Base-by-base conservation (phyloP, 106 monocot species). In the Acorus calamus region DNA sequence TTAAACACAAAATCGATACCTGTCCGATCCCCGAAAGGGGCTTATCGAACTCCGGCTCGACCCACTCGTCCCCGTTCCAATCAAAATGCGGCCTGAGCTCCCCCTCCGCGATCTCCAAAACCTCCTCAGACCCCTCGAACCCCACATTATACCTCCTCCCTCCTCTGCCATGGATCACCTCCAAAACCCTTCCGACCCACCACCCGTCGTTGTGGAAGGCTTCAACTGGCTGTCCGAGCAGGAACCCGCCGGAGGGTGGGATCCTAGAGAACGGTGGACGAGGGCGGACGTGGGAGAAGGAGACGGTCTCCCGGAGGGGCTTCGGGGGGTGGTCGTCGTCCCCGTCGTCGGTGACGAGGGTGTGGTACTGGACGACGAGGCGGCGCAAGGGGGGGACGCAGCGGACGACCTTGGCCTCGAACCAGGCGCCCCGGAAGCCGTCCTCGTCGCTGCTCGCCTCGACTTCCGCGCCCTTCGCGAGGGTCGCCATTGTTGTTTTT, bases 191-290 rank as follows among this genome's bases (percentile, higher is more conserved):
- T 43, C 84, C 88, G 41, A 42, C 11, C 88, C 84, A 84, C 88
- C 88, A 88, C 44, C 78, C 81, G 46, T 81, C 88, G 11, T 81
- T 79, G 78, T 70, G 53, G 68, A 60, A 73, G 50, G 72, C 88
- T 41, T 88, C 88, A 50, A 88, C 80, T 46, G 3, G 3, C 60
- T 77, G 76, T 28, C 73, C 41, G 13, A 78, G 28, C n/a, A 10
- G 42, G 52, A 74, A 64, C 6, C 45, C 14, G 60, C 46, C 57
- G 45, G 11, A 53, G 52, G 42, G 12, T 10, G 11, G 46, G 56
- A 5, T 5, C 4, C 3, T 5, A 9, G 50, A 42, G 3, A 3
- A 6, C 5, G 68, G 65, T 4, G 73, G 77, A 11, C 74, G 73
- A 43, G 82, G 81, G 14, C 84, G 84, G 62, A 86, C 63, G 63